These are phyloP conservation scores for Vicia sativa DNA, from an alignment of 306 rosid species.

Conservation along the genomic window DNA sequence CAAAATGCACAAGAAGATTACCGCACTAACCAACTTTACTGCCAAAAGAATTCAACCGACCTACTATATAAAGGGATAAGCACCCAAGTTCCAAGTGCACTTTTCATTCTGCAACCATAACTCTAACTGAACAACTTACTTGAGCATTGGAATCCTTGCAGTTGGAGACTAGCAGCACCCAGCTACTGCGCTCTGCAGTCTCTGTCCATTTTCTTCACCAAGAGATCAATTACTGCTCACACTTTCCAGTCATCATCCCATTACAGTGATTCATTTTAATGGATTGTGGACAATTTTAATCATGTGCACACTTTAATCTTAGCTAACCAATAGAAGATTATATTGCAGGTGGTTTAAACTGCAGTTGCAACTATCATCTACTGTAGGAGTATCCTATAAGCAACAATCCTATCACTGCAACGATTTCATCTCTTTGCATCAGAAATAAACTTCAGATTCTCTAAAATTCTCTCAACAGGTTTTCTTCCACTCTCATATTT, in stretches of 20 bases:
- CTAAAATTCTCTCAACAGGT: slow-evolving; percentile 7
- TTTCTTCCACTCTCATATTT: slow-evolving; percentile 16
- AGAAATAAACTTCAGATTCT: slow-evolving; percentile 8
- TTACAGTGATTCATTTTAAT: neutral
- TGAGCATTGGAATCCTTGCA: no score
- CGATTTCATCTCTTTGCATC: slow-evolving; percentile 1
- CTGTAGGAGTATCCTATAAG: neutral
- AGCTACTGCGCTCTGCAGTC: no score
- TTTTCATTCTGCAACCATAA: no score
- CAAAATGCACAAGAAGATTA: neutral
- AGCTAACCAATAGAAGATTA: neutral
- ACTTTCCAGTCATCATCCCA: neutral
- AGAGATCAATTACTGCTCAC: neutral
- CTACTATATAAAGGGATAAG: no score
- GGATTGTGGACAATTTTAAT: neutral
- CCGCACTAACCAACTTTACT: neutral
- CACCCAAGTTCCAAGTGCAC: no score
- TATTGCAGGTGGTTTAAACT: neutral
- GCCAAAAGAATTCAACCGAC: no score
- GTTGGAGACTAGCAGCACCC: no score
- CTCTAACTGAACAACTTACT: no score
- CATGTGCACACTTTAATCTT: neutral
- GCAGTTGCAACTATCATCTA: neutral
- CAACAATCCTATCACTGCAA: neutral
- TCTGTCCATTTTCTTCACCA: neutral